Conservation (phyloP, 2,329 filamentous ascomycete genomes). For the Colletotrichum spaethianum region DNA sequence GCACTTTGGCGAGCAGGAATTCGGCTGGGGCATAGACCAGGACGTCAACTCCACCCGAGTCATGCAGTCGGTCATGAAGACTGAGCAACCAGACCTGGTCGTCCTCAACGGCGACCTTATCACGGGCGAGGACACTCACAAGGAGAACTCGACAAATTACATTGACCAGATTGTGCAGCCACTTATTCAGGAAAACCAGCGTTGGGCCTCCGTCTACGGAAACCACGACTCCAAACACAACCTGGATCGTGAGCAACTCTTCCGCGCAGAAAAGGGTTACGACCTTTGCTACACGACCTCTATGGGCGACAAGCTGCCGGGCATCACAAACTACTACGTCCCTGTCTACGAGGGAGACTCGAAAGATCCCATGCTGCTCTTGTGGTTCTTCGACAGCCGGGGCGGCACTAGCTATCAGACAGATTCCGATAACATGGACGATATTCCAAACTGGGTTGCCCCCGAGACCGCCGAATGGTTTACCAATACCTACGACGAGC, state of each 20-base stretch:
- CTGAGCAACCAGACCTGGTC: conserved; percentile 65
- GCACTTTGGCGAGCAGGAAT: conserved; percentile 67
- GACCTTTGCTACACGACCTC: conserved; percentile 61
- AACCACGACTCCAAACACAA: conserved; percentile 71
- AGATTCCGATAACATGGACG: conserved; percentile 44
- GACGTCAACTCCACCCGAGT: conserved; percentile 62
- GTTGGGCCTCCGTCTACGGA: conserved; percentile 72
- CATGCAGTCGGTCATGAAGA: conserved; percentile 62
- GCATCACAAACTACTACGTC: conserved; percentile 43
- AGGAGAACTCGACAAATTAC: conserved; percentile 63
- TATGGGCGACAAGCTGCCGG: conserved; percentile 38
- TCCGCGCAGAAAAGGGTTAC: conserved; percentile 69
- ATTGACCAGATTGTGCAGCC: conserved; percentile 64
- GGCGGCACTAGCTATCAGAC: conserved; percentile 58
- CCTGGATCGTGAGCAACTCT: conserved; percentile 55
- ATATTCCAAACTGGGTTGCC: conserved; percentile 60
- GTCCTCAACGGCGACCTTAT: conserved; percentile 76
- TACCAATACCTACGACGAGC: conserved; percentile 46
- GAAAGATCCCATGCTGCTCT: conserved; percentile 51
- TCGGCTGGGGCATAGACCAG: conserved; percentile 54
- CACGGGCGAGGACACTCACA: conserved; percentile 69
- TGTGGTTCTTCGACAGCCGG: conserved; percentile 72
- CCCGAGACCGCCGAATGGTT: conserved; percentile 62
- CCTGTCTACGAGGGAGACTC: conserved; percentile 39
- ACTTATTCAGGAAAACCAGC: conserved; percentile 59